A percentile compares a stretch with the other conserved stretches of the same genome.
Conservation (phyloP, 345 rosid genomes). For the Pseudoturritis turrita region DNA sequence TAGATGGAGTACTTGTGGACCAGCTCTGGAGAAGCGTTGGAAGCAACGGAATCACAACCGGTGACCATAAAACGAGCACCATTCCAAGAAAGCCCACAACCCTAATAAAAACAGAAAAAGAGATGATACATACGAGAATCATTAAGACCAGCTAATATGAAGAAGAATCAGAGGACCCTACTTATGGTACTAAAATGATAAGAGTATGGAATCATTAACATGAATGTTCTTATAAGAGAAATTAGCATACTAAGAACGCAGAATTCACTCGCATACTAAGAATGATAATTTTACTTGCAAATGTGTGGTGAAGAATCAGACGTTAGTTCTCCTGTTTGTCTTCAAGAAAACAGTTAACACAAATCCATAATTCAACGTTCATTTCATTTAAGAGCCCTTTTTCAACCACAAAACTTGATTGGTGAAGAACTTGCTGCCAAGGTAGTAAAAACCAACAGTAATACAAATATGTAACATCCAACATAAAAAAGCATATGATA, state of each 20-base stretch:
- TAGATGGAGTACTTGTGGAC: slow-evolving; percentile 60
- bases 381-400: neutral
- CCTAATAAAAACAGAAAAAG: slow-evolving; percentile 35
- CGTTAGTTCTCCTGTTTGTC: neutral
- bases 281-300: neutral
- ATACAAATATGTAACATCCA: neutral
- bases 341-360: neutral
- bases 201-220: neutral
- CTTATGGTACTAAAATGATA: neutral
- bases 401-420: neutral
- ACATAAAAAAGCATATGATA: neutral
- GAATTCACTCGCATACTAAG: neutral
- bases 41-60: slow-evolving; percentile 69
- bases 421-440: neutral
- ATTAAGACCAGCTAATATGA: slow-evolving; percentile 3
- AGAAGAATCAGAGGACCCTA: neutral
- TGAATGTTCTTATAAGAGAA: neutral
- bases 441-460: neutral
- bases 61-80: slow-evolving; percentile 92
- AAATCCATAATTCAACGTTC: neutral
- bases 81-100: slow-evolving; percentile 66
- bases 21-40: slow-evolving; percentile 83
- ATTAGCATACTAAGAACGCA: neutral
- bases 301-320: neutral
- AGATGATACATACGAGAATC: neutral